Evolutionary conservation across 805 yeast genomes (phyloP).

Genomic region (Wickerhamomyces ciferrii): DNA sequence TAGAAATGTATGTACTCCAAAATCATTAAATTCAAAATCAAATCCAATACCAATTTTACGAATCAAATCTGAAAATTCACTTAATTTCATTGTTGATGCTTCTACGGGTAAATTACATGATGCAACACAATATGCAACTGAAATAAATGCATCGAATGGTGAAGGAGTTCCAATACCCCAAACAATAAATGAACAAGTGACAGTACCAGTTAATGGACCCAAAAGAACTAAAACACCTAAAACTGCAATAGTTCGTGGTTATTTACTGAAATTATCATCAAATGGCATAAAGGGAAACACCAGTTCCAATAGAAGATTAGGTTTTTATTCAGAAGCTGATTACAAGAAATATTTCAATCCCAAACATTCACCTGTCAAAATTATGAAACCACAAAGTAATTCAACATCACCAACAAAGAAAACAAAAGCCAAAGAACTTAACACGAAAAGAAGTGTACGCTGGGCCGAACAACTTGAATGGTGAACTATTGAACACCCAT

Average conservation of each 20-base stretch:
- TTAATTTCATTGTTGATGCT: conserved; percentile 52
- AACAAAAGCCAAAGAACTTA: background rate
- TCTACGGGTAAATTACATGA: conserved; percentile 56
- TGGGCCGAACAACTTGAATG: conserved; percentile 3
- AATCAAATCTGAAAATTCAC: conserved; percentile 6
- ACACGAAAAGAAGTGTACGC: background rate
- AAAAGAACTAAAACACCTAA: conserved; percentile 12
- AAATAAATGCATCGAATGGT: conserved; percentile 56
- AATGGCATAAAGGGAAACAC: background rate
- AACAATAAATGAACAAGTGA: conserved; percentile 49
- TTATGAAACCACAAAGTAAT: background rate
- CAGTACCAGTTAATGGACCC: conserved; percentile 36
- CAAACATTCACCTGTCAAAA: background rate
- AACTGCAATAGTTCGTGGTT: conserved; percentile 14
- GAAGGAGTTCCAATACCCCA: conserved; percentile 61
- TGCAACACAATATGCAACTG: conserved; percentile 68
- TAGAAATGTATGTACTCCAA: conserved; percentile 12
- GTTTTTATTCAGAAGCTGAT: background rate
- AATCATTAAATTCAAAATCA: conserved; percentile 1
- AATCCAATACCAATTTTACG: conserved; percentile 8
- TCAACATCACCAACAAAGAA: background rate
- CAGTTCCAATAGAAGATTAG: background rate
- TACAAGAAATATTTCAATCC: background rate
- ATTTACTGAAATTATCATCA: background rate
- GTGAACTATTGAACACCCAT: background rate